Conservation (phyloP, 2,329 filamentous ascomycete species). For the Paecilomyces sp. region DNA sequence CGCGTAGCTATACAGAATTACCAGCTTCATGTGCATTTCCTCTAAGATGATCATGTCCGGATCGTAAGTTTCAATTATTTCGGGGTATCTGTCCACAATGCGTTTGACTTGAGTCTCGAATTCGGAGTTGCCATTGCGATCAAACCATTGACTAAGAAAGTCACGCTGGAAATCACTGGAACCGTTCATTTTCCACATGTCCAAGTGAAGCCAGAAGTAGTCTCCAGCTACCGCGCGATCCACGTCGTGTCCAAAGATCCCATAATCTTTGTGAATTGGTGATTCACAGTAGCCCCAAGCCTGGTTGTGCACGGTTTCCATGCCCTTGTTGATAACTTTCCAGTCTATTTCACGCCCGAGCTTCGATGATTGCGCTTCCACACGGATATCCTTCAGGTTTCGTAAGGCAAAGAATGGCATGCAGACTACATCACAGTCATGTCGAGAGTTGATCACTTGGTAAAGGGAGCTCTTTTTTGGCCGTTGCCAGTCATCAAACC, state of each 20-base stretch:
- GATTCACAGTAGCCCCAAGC: neutral
- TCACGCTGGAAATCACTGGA: neutral
- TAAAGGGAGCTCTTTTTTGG: no score
- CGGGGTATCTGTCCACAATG: neutral
- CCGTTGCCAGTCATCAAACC: no score
- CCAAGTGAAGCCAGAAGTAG: neutral
- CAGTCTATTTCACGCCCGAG: neutral
- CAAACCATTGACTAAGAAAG: neutral
- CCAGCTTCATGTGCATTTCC: no score
- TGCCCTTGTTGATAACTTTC: neutral
- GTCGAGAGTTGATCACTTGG: neutral
- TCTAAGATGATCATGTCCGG: no score
- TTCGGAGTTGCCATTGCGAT: neutral
- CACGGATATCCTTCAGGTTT: neutral
- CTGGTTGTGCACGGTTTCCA: neutral
- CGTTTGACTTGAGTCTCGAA: neutral
- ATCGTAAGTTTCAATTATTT: neutral
- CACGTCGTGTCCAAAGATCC: neutral
- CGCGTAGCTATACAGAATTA: no score
- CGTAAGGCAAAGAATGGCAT: neutral
- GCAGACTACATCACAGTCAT: neutral
- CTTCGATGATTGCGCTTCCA: neutral
- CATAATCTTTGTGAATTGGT: neutral
- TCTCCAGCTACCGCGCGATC: neutral
- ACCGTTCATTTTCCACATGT: neutral